These are phyloP conservation scores for Mycena latifolia DNA, from an alignment of 768 basidiomycete species.

Conservation along the genomic window DNA sequence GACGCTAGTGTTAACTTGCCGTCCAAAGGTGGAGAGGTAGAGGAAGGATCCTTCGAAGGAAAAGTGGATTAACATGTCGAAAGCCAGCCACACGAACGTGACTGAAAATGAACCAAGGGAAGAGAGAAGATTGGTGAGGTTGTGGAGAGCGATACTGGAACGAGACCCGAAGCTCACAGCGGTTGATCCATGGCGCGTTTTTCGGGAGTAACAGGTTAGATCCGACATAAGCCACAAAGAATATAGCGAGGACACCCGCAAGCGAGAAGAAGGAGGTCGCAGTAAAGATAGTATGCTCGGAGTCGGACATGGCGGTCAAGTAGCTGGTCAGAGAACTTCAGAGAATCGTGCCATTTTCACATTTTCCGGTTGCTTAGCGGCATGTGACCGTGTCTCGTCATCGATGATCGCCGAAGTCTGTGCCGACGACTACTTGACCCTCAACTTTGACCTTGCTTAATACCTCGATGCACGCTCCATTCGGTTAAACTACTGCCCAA, in stretches of 20 bases:
- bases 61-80: slow-evolving; percentile 87
- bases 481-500: no score
- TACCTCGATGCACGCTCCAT: no score
- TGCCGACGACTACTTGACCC: no score
- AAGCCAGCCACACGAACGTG: slow-evolving; percentile 86
- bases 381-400: slow-evolving; percentile 16
- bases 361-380: no score
- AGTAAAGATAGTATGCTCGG: slow-evolving; percentile 56
- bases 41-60: slow-evolving; percentile 85
- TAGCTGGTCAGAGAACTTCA: no score
- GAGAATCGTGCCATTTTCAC: no score
- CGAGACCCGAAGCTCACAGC: slow-evolving; percentile 41
- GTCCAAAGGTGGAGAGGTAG: slow-evolving; percentile 80
- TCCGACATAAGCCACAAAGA: slow-evolving; percentile 62
- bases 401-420: not conserved
- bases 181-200: slow-evolving; percentile 73
- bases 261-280: slow-evolving; percentile 75
- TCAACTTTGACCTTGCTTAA: no score
- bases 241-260: slow-evolving; percentile 66
- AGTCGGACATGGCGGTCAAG: slow-evolving; percentile 12
- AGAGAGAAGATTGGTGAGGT: no score
- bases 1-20: slow-evolving; percentile 74
- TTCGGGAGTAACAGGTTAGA: slow-evolving; percentile 72
- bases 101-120: not conserved
- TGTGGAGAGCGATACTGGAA: no score